Percentiles rank a stretch among this genome's conserved stretches.
Conservation (phyloP, 306 rosid species). For the Pyrus betulifolia region DNA sequence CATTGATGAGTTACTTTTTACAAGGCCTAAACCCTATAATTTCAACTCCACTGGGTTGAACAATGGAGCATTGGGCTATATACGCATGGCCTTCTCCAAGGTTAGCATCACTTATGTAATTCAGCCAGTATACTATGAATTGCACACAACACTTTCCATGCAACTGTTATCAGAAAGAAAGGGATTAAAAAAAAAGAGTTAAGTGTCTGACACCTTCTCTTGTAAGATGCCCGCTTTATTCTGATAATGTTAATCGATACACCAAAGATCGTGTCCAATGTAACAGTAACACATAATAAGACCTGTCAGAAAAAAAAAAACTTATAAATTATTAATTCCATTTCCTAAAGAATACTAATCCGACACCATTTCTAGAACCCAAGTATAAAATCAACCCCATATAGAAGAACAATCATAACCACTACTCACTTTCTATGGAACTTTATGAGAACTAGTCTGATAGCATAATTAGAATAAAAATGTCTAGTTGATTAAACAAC, state of each 20-base stretch:
- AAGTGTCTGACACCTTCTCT: conserved; percentile 44
- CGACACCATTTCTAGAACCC: neutral
- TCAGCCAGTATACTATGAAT: neutral
- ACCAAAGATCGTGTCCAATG: conserved; percentile 55
- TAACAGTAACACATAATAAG: conserved; percentile 27
- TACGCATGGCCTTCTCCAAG: neutral
- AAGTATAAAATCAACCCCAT: neutral
- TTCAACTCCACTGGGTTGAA: neutral
- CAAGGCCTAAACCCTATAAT: neutral
- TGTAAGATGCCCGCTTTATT: conserved; percentile 38
- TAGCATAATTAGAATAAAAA: neutral
- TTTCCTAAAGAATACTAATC: neutral
- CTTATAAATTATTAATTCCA: neutral
- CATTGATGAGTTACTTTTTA: neutral
- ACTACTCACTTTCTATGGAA: neutral
- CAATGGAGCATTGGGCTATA: neutral
- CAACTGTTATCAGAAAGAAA: conserved; percentile 10
- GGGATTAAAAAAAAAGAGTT: neutral
- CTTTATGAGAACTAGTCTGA: neutral
- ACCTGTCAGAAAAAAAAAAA: conserved; percentile 32
- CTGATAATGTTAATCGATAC: conserved; percentile 57
- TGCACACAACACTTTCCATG: neutral
- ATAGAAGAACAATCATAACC: neutral
- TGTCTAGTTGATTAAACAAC: neutral
- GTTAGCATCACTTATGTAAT: neutral